Evolutionary conservation across 2,329 filamentous ascomycete species (phyloP), one percentile per base, ranked within the genome.

Genomic region (Hypoxylon sp.): DNA sequence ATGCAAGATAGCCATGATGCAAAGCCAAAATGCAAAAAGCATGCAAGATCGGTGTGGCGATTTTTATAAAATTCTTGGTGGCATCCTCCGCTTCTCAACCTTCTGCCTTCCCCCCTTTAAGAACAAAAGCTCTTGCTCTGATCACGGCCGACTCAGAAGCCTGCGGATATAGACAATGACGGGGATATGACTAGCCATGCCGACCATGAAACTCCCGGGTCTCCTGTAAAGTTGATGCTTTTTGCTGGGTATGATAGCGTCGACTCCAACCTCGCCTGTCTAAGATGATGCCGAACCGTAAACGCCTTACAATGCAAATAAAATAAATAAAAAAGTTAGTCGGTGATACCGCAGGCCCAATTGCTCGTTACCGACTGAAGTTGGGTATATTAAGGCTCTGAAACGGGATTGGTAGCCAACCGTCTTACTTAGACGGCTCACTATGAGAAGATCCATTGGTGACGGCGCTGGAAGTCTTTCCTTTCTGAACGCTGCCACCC

Each of bases 191-290:
- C 55, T 43, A 52, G 49, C 54, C 49, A 45, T 46, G 38, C 46
- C 51, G 47, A 53, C 55, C 57, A 50, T 6, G 55, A 46, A 21
- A 67, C 68, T 63, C 60, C 65, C 66, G 30, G 34, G 49, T 52
- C 50, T 59, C 67, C 66, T 62, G 61, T 66, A 67, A 68, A 45
- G 48, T 61, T 35, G 64, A 68, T 67, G 63, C 62, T 67, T 67
- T n/a, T 66, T 67, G 61, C 53, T 59, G 66, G 66, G 67, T 68
- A 68, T 69, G 66, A 63, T 45, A 62, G 63, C 57, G 57, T 61
- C 25, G 52, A 65, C 57, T 59, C 55, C 60, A 61, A 56, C 59
- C 59, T 53, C 47, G 53, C 62, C 58, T 56, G 45, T 66, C 61
- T 65, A 67, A 61, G 47, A 64, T 67, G 60, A 35, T 27, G 16